Percentiles rank a stretch among this genome's conserved stretches.
phyloP scores from a whole-genome alignment of 2,329 filamentous ascomycete genomes.

The Aspergillus vadensis region DNA sequence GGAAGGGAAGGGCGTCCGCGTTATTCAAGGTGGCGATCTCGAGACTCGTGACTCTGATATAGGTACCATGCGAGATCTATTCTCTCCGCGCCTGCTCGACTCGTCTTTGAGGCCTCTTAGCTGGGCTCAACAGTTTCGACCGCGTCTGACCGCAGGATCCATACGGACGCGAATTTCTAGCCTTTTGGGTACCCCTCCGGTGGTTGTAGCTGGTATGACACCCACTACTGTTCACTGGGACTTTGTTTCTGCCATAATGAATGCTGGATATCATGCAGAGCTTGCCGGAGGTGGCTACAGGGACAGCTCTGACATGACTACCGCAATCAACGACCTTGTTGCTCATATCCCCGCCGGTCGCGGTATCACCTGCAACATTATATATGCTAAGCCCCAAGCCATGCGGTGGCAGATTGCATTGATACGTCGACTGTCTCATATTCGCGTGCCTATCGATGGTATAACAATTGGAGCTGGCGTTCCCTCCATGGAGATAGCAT shows the following conservation, averaged over 20 bases:
- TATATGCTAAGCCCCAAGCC: constrained; percentile 56
- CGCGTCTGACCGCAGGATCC: constrained; percentile 77
- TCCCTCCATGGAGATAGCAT: constrained; percentile 87
- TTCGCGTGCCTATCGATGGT: constrained; percentile 84
- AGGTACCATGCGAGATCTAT: constrained; percentile 21
- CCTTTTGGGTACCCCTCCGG: constrained; percentile 77
- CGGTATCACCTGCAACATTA: constrained; percentile 56
- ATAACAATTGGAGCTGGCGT: constrained; percentile 92
- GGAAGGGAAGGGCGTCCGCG: constrained; percentile 19
- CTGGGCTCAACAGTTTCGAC: constrained; percentile 93
- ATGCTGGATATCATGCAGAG: constrained; percentile 52
- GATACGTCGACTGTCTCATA: constrained; percentile 60
- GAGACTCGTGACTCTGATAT: constrained; percentile 19
- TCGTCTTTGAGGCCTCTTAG: constrained; percentile 78
- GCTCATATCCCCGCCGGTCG: constrained; percentile 68
- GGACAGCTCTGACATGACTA: constrained; percentile 46
- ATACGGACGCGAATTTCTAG: constrained; percentile 97
- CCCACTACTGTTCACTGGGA: constrained; percentile 81
- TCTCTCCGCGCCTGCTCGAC: constrained; percentile 14
- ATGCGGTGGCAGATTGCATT: constrained; percentile 58
- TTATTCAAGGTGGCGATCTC: constrained; percentile 20
- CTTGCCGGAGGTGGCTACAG: constrained; percentile 56
- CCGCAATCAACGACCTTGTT: constrained; percentile 51
- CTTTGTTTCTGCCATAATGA: constrained; percentile 57
- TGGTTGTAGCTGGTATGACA: constrained; percentile 94